phyloP scores from a whole-genome alignment of 257 asterid species.

The Thymus quinquecostatus region DNA sequence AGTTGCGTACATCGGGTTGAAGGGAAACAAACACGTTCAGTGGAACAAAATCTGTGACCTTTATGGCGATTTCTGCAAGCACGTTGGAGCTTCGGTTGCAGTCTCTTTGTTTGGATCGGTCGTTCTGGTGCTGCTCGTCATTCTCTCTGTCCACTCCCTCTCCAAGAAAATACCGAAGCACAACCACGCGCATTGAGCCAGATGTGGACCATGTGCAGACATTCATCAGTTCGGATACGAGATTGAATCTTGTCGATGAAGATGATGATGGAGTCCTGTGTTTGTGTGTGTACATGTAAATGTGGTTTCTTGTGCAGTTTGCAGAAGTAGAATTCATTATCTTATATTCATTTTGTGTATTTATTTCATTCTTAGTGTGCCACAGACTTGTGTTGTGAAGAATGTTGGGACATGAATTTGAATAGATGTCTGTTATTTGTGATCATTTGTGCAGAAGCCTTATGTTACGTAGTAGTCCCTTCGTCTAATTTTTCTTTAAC shows the following conservation, averaged over 20 bases:
- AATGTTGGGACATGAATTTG: background rate
- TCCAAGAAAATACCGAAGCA: conserved; percentile 72
- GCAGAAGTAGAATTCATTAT: conserved; percentile 11
- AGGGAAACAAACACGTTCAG: conserved; percentile 58
- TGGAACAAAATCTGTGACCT: conserved; percentile 65
- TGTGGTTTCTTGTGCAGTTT: conserved; percentile 35
- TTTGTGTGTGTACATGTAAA: conserved; percentile 37
- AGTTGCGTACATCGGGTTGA: conserved; percentile 71
- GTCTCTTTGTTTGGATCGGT: conserved; percentile 59
- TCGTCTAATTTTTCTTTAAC: too few relatives aligned
- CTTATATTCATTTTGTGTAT: conserved; percentile 22
- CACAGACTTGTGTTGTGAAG: background rate
- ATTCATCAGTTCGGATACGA: background rate
- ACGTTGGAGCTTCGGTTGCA: conserved; percentile 58
- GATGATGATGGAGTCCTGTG: conserved; percentile 1
- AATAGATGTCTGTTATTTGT: background rate
- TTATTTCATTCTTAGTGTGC: background rate
- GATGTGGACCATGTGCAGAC: background rate
- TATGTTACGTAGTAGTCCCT: too few relatives aligned
- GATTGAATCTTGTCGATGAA: background rate
- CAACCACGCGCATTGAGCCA: conserved; percentile 24
- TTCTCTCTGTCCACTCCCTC: conserved; percentile 57
- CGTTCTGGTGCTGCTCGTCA: conserved; percentile 53
- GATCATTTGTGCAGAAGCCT: background rate
- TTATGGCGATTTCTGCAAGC: conserved; percentile 64